Base-by-base conservation (phyloP, 2,329 filamentous ascomycete species). In the Cadophora gregata region DNA sequence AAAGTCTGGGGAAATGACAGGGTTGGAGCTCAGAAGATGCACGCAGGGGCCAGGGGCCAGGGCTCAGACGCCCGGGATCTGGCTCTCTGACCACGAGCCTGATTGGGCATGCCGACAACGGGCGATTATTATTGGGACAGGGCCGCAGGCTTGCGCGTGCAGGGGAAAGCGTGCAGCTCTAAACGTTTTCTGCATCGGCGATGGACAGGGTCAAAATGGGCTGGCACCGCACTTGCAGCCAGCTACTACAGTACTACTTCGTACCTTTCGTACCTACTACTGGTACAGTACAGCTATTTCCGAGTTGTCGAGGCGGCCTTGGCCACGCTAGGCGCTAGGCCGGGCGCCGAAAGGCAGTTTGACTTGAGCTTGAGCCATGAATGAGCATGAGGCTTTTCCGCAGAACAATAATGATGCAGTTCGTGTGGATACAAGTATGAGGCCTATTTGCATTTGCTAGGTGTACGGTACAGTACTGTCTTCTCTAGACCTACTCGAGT, bases 131-230 rank as follows among this genome's bases (percentile, higher is more conserved):
- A 33, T 25, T 31, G 55, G 25, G 25, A 7, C 50, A 53, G 50
- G 50, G 50, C 50, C 50, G 33, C 27, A 31, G 55, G 33, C 55
- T 58, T 42, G 55, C 55, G 55, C 47, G 25, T 53, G 29, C 61
- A 55, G 63, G 62, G 62, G 63, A 66, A 59, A 42, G 47, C 56
- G 65, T 69, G 64, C 67, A 72, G 64, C 51, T 63, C 31, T 56
- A 56, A 71, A 71, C 68, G 68, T 72, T 68, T 70, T 65, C 62
- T 67, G 68, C 66, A 66, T 68, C 63, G 63, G 29, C 53, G 38
- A 42, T 42, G 38, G 38, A 42, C 38, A 42, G 10, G 38, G 38
- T 12, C 19, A 16, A 42, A 16, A 36, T 31, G 53, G 31, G 53
- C 29, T 24, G 53, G 42, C 42, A 47, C 19, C 42, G 42, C 42